Percentiles rank a stretch among this genome's conserved stretches.
phyloP scores from a whole-genome alignment of 495 filamentous ascomycete species.

The Penicillium mononematosum region DNA sequence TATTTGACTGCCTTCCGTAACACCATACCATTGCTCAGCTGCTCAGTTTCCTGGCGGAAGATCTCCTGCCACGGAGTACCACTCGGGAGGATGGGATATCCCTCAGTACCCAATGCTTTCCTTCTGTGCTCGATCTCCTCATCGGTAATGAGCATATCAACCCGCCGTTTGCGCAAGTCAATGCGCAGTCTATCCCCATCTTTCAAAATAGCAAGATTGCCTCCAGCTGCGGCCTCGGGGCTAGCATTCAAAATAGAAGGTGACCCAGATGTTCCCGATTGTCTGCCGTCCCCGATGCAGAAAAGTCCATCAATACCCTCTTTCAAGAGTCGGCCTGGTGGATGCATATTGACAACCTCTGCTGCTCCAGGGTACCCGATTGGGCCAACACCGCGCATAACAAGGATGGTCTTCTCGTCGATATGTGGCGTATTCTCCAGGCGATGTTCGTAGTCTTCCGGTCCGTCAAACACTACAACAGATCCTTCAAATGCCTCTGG shows the following conservation, averaged over 20 bases:
- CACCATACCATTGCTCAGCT: slow-evolving; percentile 55
- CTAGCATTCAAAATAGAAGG: slow-evolving; percentile 56
- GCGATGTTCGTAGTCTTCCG: slow-evolving; percentile 50
- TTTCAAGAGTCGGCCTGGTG: slow-evolving; percentile 46
- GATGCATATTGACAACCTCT: slow-evolving; percentile 59
- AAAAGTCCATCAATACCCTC: slow-evolving; percentile 50
- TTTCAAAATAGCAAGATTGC: slow-evolving; percentile 53
- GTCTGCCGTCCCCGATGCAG: slow-evolving; percentile 56
- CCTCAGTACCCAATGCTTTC: slow-evolving; percentile 43
- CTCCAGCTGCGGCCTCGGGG: slow-evolving; percentile 60
- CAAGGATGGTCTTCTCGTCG: slow-evolving; percentile 49
- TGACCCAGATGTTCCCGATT: slow-evolving; percentile 55
- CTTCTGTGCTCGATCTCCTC: slow-evolving; percentile 66
- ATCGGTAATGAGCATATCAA: slow-evolving; percentile 53
- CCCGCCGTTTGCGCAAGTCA: slow-evolving; percentile 52
- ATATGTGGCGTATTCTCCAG: slow-evolving; percentile 48
- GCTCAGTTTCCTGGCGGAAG: slow-evolving; percentile 50
- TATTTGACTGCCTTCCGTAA: slow-evolving; percentile 49
- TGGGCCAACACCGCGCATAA: slow-evolving; percentile 56
- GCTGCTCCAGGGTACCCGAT: slow-evolving; percentile 55
- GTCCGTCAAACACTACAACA: slow-evolving; percentile 54
- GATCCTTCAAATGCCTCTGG: slow-evolving; percentile 52
- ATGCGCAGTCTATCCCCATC: slow-evolving; percentile 57
- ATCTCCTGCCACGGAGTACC: slow-evolving; percentile 52
- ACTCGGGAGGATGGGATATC: slow-evolving; percentile 24